Evolutionary conservation across 306 rosid genomes (phyloP).

Genomic region (Citrullus amarus): DNA sequence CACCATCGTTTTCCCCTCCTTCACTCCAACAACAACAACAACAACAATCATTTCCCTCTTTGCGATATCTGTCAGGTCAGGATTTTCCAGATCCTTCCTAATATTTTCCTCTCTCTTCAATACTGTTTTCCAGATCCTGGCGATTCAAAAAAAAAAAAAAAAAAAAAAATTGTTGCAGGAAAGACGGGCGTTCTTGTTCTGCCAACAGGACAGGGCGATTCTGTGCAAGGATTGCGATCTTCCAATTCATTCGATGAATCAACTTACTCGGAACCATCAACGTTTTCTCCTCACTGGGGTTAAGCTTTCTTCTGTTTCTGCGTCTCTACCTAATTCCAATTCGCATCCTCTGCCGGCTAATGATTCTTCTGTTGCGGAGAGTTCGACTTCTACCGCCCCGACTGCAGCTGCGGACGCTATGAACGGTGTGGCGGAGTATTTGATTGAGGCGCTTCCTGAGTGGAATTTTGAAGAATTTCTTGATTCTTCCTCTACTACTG

Average conservation of each 20-base stretch:
- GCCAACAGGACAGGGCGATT: constrained; percentile 81
- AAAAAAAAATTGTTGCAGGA: constrained; percentile 23
- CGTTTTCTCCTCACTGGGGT: constrained; percentile 75
- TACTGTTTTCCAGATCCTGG: too few species aligned
- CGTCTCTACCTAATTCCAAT: constrained; percentile 3
- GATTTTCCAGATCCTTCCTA: neutral
- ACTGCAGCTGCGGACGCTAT: constrained; percentile 8
- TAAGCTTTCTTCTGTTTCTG: constrained; percentile 35
- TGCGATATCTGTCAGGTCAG: constrained; percentile 70
- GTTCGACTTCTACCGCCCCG: constrained; percentile 15
- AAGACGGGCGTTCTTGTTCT: constrained; percentile 62
- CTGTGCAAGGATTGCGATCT: constrained; percentile 73
- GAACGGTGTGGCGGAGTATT: constrained; percentile 55
- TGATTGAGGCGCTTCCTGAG: constrained; percentile 74
- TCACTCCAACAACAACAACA: constrained; percentile 29
- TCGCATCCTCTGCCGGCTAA: neutral
- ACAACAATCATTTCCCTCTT: constrained; percentile 31
- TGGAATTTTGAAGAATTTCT: constrained; percentile 84
- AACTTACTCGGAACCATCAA: constrained; percentile 56
- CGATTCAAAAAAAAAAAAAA: too few species aligned
- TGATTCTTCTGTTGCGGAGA: constrained; percentile 10
- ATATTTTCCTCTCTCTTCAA: neutral
- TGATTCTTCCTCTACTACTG: constrained; percentile 25
- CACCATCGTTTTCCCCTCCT: constrained; percentile 79
- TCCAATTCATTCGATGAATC: constrained; percentile 53